Percentiles rank a stretch among this genome's conserved stretches.
These are phyloP conservation scores for Solanum hybrid DNA, from an alignment of 305 asterid genomes.

Conservation along the genomic window DNA sequence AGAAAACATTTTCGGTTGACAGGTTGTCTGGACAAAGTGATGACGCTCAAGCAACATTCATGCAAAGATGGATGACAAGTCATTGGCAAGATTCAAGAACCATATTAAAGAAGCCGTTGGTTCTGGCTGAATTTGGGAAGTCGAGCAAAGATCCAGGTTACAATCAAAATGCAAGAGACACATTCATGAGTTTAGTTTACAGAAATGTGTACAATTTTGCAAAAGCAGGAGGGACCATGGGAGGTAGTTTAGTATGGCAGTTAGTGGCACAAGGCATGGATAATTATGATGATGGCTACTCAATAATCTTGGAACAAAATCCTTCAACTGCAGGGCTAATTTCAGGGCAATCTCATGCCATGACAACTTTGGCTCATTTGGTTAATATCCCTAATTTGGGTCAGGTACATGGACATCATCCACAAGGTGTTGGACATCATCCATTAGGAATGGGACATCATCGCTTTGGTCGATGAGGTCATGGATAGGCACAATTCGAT, in stretches of 20 bases:
- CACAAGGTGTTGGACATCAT: background rate
- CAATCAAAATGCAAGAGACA: conserved; percentile 23
- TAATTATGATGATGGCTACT: conserved; percentile 24
- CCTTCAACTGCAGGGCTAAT: background rate
- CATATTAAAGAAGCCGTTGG: conserved; percentile 52
- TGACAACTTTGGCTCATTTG: background rate
- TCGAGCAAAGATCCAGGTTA: conserved; percentile 48
- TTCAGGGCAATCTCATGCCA: background rate
- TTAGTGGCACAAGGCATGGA: conserved; percentile 36
- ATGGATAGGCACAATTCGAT: background rate
- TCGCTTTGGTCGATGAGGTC: background rate
- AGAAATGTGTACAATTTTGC: conserved; percentile 40
- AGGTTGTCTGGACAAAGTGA: conserved; percentile 50
- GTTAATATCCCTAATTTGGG: background rate
- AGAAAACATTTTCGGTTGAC: background rate
- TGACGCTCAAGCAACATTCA: conserved; percentile 43
- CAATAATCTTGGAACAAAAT: background rate
- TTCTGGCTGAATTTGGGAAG: conserved; percentile 61
- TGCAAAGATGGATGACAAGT: conserved; percentile 59
- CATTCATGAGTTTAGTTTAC: conserved; percentile 40
- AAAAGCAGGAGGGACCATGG: conserved; percentile 22
- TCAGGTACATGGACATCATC: background rate
- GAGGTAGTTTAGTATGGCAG: conserved; percentile 45
- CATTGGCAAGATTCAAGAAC: conserved; percentile 51
- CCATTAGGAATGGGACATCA: background rate